A percentile compares a stretch with the other conserved stretches of the same genome.
Evolutionary conservation across 345 rosid genomes (phyloP).

Genomic region (Chamaenerion angustifolium): DNA sequence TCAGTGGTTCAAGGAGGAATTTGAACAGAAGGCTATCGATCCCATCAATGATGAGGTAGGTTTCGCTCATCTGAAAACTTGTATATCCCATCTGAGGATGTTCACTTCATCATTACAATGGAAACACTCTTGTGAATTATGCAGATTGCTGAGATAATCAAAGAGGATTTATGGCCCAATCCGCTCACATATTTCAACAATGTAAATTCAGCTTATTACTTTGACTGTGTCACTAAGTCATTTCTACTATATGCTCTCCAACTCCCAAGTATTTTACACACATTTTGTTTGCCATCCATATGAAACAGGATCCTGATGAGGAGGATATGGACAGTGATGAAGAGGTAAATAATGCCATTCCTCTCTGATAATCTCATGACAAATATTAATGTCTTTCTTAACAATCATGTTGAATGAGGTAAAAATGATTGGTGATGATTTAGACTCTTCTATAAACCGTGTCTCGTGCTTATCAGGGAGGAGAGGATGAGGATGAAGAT

Average conservation of each 20-base stretch:
- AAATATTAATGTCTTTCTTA: too few species aligned
- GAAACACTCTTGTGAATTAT: neutral
- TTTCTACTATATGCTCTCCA: neutral
- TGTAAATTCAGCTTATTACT: slow-evolving; percentile 19
- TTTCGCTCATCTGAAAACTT: neutral
- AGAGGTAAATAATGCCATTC: slow-evolving; percentile 21
- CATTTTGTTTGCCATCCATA: slow-evolving; percentile 2
- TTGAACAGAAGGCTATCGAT: slow-evolving; percentile 40
- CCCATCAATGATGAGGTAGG: slow-evolving; percentile 72
- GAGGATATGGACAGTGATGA: slow-evolving; percentile 23
- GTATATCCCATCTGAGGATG: neutral
- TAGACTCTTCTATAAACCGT: too few species aligned
- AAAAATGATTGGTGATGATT: too few species aligned
- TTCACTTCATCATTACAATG: neutral
- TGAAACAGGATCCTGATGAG: slow-evolving; percentile 54
- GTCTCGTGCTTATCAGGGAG: neutral
- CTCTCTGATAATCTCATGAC: neutral
- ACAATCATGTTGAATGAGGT: too few species aligned
- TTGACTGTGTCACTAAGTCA: too few species aligned
- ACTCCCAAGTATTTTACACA: neutral
- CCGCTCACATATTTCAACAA: slow-evolving; percentile 81
- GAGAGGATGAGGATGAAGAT: neutral
- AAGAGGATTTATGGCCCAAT: slow-evolving; percentile 92
- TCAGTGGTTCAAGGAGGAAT: slow-evolving; percentile 61
- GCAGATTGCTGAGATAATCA: slow-evolving; percentile 90